Conservation (phyloP, 2,329 filamentous ascomycete genomes). For the Teratosphaeria gauchensis region DNA sequence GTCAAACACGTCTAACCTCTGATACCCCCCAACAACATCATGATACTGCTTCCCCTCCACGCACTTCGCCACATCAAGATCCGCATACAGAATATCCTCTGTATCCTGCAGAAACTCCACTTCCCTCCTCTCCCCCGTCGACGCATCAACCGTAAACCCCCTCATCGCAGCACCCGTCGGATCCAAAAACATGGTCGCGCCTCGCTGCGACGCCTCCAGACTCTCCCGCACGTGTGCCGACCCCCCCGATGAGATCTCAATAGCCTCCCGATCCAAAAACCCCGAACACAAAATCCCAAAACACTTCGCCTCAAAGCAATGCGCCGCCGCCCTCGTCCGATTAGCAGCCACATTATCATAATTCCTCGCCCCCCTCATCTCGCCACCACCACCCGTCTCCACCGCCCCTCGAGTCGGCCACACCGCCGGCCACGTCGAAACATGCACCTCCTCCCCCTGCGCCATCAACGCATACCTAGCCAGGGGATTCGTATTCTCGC, state of each 20-base stretch:
- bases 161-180: constrained; percentile 35
- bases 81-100: constrained; percentile 44
- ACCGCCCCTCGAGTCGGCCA: constrained; percentile 39
- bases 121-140: constrained; percentile 4
- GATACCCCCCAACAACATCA: constrained; percentile 48
- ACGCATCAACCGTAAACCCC: constrained; percentile 30
- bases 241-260: constrained; percentile 24
- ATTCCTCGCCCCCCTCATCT: constrained; percentile 20
- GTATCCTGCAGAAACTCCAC: constrained; percentile 33
- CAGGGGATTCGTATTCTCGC: constrained; percentile 50
- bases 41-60: constrained; percentile 50
- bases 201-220: constrained; percentile 32
- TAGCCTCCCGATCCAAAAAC: constrained; percentile 27
- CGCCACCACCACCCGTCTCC: not conserved
- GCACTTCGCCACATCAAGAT: constrained; percentile 41
- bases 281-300: constrained; percentile 45
- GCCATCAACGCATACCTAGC: constrained; percentile 45
- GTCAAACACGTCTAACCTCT: constrained; percentile 46
- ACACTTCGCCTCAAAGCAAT: constrained; percentile 50
- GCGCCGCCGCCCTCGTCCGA: constrained; percentile 42
- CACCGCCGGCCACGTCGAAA: constrained; percentile 46
- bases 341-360: constrained; percentile 49
- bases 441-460: constrained; percentile 47
- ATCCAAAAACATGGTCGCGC: constrained; percentile 43
- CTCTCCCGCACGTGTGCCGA: constrained; percentile 10